phyloP scores from a whole-genome alignment of 768 basidiomycete species.

The Lactarius akahatsu region DNA sequence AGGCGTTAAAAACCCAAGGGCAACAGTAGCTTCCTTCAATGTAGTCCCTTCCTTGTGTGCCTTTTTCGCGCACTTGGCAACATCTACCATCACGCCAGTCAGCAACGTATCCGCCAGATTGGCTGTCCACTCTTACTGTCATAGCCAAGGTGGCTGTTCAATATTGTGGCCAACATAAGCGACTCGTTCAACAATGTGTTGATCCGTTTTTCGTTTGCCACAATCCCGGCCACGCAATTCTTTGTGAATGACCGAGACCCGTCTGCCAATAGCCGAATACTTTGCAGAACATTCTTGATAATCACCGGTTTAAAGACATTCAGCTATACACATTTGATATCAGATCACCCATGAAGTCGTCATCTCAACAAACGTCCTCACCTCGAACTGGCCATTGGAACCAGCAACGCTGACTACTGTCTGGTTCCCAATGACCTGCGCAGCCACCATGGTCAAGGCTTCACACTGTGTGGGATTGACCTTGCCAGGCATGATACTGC shows the following conservation, averaged over 20 bases:
- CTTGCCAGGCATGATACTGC: conserved; percentile 99
- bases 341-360: background rate
- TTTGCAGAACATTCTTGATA: conserved; percentile 96
- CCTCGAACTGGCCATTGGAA: conserved; percentile 96
- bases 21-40: conserved; percentile 90
- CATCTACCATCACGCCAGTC: conserved; percentile 55
- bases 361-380: conserved; percentile 36
- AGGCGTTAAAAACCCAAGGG: conserved; percentile 78
- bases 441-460: conserved; percentile 97
- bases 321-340: conserved; percentile 49
- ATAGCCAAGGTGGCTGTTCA: conserved; percentile 95
- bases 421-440: conserved; percentile 98
- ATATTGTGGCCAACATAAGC: conserved; percentile 95
- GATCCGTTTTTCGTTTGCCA: conserved; percentile 95
- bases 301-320: conserved; percentile 99
- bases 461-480: conserved; percentile 99
- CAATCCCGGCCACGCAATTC: conserved; percentile 94
- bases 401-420: conserved; percentile 90
- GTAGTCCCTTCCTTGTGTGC: conserved; percentile 99
- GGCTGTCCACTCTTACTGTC: conserved; percentile 66
- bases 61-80: conserved; percentile 98
- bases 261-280: conserved; percentile 90
- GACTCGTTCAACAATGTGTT: conserved; percentile 87
- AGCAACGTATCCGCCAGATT: conserved; percentile 3
- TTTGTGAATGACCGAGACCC: conserved; percentile 94